Conservation (phyloP, 2,329 filamentous ascomycete species). For the Trichophyton verrucosum region DNA sequence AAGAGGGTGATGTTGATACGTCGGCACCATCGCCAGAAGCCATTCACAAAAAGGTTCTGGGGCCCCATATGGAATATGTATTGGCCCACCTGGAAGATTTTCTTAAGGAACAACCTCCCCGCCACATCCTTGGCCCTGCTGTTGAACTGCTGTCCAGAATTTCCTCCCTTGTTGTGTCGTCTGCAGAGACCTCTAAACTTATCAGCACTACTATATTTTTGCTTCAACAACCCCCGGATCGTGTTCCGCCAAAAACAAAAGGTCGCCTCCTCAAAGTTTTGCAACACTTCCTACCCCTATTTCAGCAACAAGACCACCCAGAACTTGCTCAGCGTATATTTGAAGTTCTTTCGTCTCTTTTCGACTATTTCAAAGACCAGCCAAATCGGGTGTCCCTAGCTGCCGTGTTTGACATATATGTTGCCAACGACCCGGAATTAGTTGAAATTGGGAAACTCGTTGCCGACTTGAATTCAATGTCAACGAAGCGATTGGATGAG, state of each 20-base stretch:
- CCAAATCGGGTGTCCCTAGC: constrained; percentile 63
- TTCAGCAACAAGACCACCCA: constrained; percentile 43
- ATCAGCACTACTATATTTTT: constrained; percentile 70
- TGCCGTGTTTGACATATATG: constrained; percentile 58
- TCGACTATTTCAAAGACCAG: constrained; percentile 79
- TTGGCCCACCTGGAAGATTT: constrained; percentile 43
- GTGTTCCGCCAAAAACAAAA: constrained; percentile 74
- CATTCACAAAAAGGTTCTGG: constrained; percentile 26
- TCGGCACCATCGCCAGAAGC: constrained; percentile 25
- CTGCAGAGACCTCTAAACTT: constrained; percentile 54
- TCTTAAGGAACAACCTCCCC: constrained; percentile 50
- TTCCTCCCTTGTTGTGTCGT: constrained; percentile 56
- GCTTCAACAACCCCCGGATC: constrained; percentile 69
- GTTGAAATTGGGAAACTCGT: constrained; percentile 57
- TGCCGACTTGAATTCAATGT: constrained; percentile 67
- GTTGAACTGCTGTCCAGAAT: constrained; percentile 69
- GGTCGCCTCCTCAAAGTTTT: constrained; percentile 66
- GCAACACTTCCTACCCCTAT: constrained; percentile 63
- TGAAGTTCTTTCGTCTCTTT: constrained; percentile 63
- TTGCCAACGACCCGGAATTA: constrained; percentile 50
- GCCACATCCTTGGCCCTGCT: constrained; percentile 63
- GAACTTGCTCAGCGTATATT: constrained; percentile 56
- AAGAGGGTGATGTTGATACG: constrained; percentile 35
- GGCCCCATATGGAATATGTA: constrained; percentile 53
- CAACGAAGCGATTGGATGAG: constrained; percentile 60